A percentile compares a stretch with the other conserved stretches of the same genome.
Conservation (phyloP, 2,329 filamentous ascomycete genomes). For the Tolypocladium tundrense region DNA sequence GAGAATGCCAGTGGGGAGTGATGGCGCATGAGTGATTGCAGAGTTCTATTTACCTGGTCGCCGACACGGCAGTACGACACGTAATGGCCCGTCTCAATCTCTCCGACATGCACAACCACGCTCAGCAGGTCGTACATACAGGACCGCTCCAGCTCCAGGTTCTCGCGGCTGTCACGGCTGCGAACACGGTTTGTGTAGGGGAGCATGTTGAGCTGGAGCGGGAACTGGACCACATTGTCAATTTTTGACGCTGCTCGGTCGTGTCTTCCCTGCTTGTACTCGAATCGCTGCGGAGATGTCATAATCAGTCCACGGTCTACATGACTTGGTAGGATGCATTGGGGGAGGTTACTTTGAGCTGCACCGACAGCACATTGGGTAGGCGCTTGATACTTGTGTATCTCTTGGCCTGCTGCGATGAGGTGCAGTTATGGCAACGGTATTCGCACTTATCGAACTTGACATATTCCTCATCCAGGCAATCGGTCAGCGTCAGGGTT, state of each 20-base stretch:
- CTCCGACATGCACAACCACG: conserved; percentile 87
- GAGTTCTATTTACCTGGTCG: conserved; percentile 40
- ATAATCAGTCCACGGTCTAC: neutral
- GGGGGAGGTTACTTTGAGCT: conserved; percentile 61
- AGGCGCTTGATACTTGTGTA: conserved; percentile 75
- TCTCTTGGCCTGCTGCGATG: conserved; percentile 69
- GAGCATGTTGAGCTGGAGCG: conserved; percentile 77
- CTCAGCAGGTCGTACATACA: conserved; percentile 81
- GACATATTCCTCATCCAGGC: conserved; percentile 78
- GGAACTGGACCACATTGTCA: conserved; percentile 77
- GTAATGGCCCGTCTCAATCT: conserved; percentile 88
- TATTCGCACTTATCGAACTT: conserved; percentile 83
- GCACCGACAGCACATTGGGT: conserved; percentile 82
- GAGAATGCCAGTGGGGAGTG: neutral
- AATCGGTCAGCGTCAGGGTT: conserved; percentile 51
- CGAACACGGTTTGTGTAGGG: conserved; percentile 70
- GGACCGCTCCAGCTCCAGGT: conserved; percentile 48
- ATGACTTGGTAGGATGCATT: neutral
- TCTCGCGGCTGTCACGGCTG: conserved; percentile 37
- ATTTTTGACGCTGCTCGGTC: conserved; percentile 74
- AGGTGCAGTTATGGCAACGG: conserved; percentile 70
- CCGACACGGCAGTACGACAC: conserved; percentile 79
- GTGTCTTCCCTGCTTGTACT: conserved; percentile 56
- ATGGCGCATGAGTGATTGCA: neutral
- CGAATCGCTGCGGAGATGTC: conserved; percentile 44